Evolutionary conservation across 2,329 filamentous ascomycete genomes (phyloP).

Genomic region (Claviceps citrina): DNA sequence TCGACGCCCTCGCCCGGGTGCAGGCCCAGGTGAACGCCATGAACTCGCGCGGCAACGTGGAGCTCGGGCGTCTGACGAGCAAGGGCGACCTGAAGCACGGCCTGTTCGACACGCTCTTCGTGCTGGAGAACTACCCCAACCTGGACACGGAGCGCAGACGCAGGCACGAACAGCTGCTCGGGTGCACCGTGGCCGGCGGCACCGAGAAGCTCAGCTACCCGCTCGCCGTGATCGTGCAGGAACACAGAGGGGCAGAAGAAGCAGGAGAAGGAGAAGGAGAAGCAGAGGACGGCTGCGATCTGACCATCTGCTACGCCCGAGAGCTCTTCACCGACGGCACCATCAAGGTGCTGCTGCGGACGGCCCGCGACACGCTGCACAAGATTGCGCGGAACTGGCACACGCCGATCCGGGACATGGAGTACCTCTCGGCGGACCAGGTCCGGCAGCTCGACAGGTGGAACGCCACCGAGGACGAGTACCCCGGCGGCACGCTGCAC

Average conservation of each 20-base stretch:
- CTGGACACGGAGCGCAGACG: not conserved
- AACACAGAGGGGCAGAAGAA: not conserved
- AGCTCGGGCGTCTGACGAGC: not conserved
- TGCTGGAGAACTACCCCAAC: slow-evolving; percentile 3
- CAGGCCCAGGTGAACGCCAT: slow-evolving; percentile 2
- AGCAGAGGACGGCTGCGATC: not conserved
- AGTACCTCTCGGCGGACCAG: not conserved
- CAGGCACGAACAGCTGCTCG: not conserved
- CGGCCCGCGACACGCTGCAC: not conserved
- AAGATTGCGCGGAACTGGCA: not conserved
- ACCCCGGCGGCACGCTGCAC: not conserved
- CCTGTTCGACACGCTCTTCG: slow-evolving; percentile 1
- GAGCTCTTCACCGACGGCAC: not conserved
- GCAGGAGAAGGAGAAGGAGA: not conserved
- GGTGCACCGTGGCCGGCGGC: not conserved
- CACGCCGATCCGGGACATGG: not conserved
- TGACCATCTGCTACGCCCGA: slow-evolving; percentile 1
- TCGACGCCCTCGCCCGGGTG: not conserved
- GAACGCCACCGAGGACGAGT: slow-evolving; percentile 1
- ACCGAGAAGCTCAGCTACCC: slow-evolving; percentile 3
- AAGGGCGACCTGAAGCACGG: slow-evolving; percentile 2
- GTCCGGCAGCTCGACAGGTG: not conserved
- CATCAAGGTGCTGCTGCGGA: not conserved
- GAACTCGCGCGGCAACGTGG: slow-evolving; percentile 1
- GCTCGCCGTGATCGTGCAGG: not conserved